These are phyloP conservation scores for Asterochloris sp. DNA, from an alignment of 139 green algal species.

Conservation along the genomic window DNA sequence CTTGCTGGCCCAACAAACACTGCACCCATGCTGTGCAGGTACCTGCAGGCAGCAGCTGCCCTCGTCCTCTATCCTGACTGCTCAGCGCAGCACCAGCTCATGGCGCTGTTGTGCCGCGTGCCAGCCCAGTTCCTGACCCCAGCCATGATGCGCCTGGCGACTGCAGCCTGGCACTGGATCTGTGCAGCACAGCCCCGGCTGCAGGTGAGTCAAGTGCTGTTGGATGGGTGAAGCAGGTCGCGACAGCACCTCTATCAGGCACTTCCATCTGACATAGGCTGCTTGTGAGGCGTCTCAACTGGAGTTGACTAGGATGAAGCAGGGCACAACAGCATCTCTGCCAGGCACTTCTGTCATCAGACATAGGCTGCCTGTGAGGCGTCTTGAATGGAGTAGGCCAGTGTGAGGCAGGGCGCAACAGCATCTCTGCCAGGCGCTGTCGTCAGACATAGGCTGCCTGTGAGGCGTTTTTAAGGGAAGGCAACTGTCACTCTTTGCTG, in stretches of 20 bases:
- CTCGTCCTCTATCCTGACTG: conserved; percentile 15
- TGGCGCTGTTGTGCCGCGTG: conserved; percentile 41
- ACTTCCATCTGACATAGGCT: not conserved
- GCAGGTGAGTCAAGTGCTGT: conserved; percentile 4
- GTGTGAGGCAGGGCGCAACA: not conserved
- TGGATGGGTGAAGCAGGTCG: not conserved
- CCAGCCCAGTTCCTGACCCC: conserved; percentile 34
- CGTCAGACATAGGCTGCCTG: no score
- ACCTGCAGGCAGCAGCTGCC: conserved; percentile 36
- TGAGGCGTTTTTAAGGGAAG: no score
- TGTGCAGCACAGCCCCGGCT: conserved; percentile 12
- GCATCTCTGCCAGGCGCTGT: not conserved
- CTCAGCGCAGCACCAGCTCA: conserved; percentile 11
- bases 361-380: no score
- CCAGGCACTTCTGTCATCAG: not conserved
- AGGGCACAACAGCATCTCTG: not conserved
- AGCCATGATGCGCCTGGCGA: conserved; percentile 43
- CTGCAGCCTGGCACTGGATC: conserved; percentile 63
- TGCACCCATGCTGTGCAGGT: conserved; percentile 14
- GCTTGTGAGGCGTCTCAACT: not conserved
- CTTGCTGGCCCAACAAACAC: no score
- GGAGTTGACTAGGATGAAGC: not conserved
- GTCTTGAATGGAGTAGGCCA: no score
- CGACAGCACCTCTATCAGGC: not conserved
- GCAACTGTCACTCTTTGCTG: no score